Conservation (phyloP, 352 stramenopile genomes). For the Peronospora farinosa region DNA sequence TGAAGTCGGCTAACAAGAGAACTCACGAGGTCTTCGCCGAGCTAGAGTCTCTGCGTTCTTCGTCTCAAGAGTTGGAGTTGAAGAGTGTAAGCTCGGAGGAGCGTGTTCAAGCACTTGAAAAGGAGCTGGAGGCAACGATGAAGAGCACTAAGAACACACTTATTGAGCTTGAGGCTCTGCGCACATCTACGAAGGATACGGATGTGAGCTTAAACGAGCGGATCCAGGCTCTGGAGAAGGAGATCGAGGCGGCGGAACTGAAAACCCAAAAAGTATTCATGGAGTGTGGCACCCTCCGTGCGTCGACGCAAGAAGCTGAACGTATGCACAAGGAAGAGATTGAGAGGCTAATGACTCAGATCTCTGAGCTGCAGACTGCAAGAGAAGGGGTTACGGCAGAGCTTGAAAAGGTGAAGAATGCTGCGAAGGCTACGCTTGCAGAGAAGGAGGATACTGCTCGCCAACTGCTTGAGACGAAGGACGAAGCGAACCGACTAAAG, state of each 20-base stretch:
- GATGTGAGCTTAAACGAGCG: constrained; percentile 17
- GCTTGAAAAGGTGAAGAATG: constrained; percentile 29
- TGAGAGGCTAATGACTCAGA: constrained; percentile 21
- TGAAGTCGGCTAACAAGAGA: constrained; percentile 9
- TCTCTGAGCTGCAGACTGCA: constrained; percentile 29
- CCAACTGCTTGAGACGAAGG: constrained; percentile 42
- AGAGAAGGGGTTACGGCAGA: constrained; percentile 22
- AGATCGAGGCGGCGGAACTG: constrained; percentile 19
- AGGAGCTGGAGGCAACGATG: constrained; percentile 26
- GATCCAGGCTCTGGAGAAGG: constrained; percentile 24
- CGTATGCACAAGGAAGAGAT: constrained; percentile 29
- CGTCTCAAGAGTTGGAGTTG: constrained; percentile 15
- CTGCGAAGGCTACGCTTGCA: constrained; percentile 14
- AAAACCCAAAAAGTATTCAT: constrained; percentile 6
- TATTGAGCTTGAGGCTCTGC: constrained; percentile 17
- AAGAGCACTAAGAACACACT: constrained; percentile 8
- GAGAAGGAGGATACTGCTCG: constrained; percentile 40
- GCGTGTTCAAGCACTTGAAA: constrained; percentile 27
- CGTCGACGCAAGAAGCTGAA: constrained; percentile 20
- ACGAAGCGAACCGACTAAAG: constrained; percentile 42
- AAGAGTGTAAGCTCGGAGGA: constrained; percentile 11
- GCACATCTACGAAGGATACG: constrained; percentile 14
- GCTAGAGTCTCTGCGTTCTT: constrained; percentile 16
- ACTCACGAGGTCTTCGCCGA: constrained; percentile 5
- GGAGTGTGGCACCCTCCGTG: constrained; percentile 6